Evolutionary conservation across 2,329 filamentous ascomycete species (phyloP).

Genomic region (Talaromyces sp.): DNA sequence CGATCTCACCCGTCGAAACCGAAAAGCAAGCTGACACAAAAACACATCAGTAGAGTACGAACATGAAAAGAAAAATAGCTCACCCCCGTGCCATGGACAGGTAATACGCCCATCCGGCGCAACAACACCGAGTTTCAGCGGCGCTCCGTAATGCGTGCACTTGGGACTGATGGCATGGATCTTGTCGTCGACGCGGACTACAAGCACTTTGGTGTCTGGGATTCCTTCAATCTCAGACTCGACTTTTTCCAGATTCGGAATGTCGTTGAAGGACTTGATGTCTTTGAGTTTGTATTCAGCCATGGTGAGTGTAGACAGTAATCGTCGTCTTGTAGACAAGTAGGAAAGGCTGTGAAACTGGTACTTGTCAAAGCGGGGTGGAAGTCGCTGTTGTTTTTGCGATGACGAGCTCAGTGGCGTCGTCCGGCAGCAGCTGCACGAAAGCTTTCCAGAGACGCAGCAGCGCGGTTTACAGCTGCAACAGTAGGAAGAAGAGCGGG

Average conservation of each 20-base stretch:
- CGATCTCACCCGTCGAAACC: slow-evolving; percentile 80
- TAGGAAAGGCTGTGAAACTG: not conserved
- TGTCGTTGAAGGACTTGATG: slow-evolving; percentile 60
- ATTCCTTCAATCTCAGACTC: slow-evolving; percentile 90
- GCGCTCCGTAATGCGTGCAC: slow-evolving; percentile 89
- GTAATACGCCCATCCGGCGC: slow-evolving; percentile 76
- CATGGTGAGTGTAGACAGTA: slow-evolving; percentile 14
- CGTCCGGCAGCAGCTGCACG: slow-evolving; percentile 4
- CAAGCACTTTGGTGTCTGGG: slow-evolving; percentile 75
- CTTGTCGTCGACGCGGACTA: slow-evolving; percentile 71
- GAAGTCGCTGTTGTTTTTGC: not conserved
- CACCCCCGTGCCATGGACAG: slow-evolving; percentile 95
- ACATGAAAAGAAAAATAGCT: slow-evolving; percentile 10
- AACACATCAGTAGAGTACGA: slow-evolving; percentile 9
- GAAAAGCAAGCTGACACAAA: slow-evolving; percentile 74
- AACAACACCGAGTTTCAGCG: slow-evolving; percentile 77
- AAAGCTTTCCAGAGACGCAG: slow-evolving; percentile 2
- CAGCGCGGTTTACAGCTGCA: slow-evolving; percentile 9
- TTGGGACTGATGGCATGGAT: slow-evolving; percentile 75
- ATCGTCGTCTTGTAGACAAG: not conserved
- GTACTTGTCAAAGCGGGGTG: not conserved
- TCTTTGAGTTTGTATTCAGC: slow-evolving; percentile 60
- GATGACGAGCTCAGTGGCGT: not conserved
- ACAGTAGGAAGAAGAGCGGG: not conserved
- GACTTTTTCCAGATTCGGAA: slow-evolving; percentile 75